Conservation (phyloP, 1,284 basidiomycete species). For the Cerioporus squamosus region DNA sequence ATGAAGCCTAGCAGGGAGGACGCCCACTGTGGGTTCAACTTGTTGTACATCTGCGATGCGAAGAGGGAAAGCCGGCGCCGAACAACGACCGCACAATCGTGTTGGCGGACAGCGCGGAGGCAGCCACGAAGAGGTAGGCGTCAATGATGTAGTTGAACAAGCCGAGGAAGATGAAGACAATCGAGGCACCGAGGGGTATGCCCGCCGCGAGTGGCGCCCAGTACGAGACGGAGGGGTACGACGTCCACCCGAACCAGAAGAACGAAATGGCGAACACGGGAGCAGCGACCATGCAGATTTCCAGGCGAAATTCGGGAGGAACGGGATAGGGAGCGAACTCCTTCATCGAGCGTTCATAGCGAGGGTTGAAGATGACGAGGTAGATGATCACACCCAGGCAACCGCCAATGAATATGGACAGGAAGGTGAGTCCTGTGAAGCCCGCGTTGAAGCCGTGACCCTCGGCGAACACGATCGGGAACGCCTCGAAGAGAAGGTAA, state of each 20-base stretch:
- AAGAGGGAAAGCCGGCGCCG: conserved; percentile 43
- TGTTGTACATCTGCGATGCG: conserved; percentile 41
- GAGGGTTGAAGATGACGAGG: conserved; percentile 37
- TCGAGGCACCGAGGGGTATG: conserved; percentile 32
- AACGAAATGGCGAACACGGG: conserved; percentile 46
- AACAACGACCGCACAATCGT: conserved; percentile 42
- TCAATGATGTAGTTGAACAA: conserved; percentile 46
- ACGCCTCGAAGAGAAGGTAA: conserved; percentile 45
- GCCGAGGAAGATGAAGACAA: conserved; percentile 38
- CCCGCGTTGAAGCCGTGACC: conserved; percentile 43
- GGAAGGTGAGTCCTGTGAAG: conserved; percentile 48
- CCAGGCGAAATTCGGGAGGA: conserved; percentile 53
- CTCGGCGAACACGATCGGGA: conserved; percentile 37
- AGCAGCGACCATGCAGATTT: conserved; percentile 44
- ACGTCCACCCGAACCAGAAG: conserved; percentile 54
- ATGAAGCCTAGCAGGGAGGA: conserved; percentile 38
- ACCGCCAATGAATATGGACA: conserved; percentile 48
- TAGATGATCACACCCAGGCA: conserved; percentile 28
- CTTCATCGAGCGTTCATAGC: conserved; percentile 33
- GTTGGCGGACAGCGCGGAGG: conserved; percentile 41
- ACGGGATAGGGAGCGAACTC: conserved; percentile 43
- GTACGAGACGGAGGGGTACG: conserved; percentile 35
- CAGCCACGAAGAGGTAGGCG: conserved; percentile 43
- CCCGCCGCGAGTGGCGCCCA: conserved; percentile 39
- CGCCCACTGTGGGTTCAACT: conserved; percentile 39